Base-by-base conservation (phyloP, 805 yeast species). In the Sugiyamaella marilandica region DNA sequence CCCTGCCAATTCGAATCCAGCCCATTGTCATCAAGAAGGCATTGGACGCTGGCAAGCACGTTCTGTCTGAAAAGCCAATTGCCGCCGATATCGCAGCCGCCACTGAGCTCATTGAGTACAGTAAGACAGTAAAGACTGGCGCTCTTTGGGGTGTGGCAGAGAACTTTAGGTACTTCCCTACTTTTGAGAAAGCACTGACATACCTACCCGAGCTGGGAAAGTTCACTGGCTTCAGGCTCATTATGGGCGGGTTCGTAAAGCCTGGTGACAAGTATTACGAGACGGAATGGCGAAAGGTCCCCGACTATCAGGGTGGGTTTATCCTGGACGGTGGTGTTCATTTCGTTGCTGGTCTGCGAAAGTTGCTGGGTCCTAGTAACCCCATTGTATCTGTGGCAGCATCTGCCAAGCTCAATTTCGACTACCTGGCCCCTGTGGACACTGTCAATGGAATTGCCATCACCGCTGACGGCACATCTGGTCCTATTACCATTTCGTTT, bases 31-130 rank as follows among this genome's bases (percentile, higher is more conserved):
- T 63, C 29, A 37, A 49, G 45, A 49, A 51, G 51, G 59, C 62
- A 3, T 49, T 63, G 13, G 19, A 48, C 10, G 61, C 62, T 24
- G 66, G 66, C n/a, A 62, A 62, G 52, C 66, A 62, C 47, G 65
- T 62, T 29, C 51, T 62, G 21, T 57, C 59, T 47, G 66, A 62
- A 53, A 62, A 62, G 54, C 66, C 66, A 5, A 46, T 62, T 21
- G 59, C 64, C n/a, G 46, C 43, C 9, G 62, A 58, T 41, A 41
- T 58, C 31, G 55, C 37, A 3, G 50, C 52, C 18, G 60, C 62
- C 33, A 32, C 48, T 26, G 50, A 51, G 29, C 51, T 60, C n/a
- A 48, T 60, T 33, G 44, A 46, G 4, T 57, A 54, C 46, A 32
- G 43, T 44, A 33, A 50, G 29, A 29, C 37, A 11, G 44, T 35